Evolutionary conservation across 768 basidiomycete species (phyloP).

Genomic region (Phylloporus sp.): DNA sequence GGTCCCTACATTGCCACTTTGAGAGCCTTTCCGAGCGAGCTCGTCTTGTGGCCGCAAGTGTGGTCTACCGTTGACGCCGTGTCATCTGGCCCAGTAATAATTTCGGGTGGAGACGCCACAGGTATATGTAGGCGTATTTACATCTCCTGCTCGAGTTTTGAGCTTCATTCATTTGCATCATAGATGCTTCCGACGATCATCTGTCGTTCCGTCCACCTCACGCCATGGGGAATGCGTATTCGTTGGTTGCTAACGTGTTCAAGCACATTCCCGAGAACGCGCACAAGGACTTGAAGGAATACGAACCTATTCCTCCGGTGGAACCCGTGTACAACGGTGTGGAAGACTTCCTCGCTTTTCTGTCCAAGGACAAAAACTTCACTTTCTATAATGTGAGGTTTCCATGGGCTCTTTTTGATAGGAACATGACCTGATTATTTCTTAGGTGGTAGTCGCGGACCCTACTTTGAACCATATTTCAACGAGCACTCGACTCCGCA

Average conservation of each 20-base stretch:
- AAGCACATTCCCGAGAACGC: background rate
- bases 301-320: background rate
- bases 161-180: background rate
- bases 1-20: background rate
- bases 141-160: background rate
- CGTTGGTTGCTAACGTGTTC: conserved; percentile 9
- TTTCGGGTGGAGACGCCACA: background rate
- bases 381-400: conserved; percentile 7
- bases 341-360: conserved; percentile 1
- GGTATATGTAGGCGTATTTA: conserved; percentile 1
- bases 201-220: conserved; percentile 9
- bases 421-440: background rate
- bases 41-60: conserved; percentile 4
- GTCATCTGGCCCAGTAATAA: background rate
- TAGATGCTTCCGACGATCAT: background rate
- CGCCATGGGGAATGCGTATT: background rate
- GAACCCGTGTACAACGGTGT: background rate
- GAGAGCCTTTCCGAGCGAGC: conserved; percentile 5
- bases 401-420: background rate
- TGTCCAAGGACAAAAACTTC: background rate
- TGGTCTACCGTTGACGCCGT: background rate
- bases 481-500: conserved; percentile 8
- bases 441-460: conserved; percentile 8
- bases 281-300: background rate
- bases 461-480: conserved; percentile 7